These are phyloP conservation scores for Venturia carpophila DNA, from an alignment of 2,329 filamentous ascomycete species.

Conservation along the genomic window DNA sequence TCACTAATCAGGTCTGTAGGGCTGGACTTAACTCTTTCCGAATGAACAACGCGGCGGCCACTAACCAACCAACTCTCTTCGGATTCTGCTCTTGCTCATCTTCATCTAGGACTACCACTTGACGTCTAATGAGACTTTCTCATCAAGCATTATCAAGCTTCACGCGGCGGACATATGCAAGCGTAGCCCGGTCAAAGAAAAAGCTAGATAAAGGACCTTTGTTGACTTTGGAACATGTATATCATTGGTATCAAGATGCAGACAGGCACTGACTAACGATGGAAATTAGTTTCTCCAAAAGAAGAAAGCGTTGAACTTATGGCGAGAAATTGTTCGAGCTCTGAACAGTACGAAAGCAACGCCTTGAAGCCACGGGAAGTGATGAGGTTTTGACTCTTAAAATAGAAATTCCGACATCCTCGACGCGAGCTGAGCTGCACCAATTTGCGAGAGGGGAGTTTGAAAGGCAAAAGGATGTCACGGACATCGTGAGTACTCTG, in stretches of 20 bases:
- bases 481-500: constrained; percentile 36
- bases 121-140: neutral
- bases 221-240: constrained; percentile 10
- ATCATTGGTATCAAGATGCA: neutral
- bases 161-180: constrained; percentile 12
- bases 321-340: constrained; percentile 41
- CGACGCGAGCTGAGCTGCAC: constrained; percentile 37
- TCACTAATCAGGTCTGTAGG: neutral
- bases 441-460: constrained; percentile 44
- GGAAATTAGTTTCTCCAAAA: constrained; percentile 40
- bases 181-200: constrained; percentile 4
- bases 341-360: constrained; percentile 27
- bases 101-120: neutral
- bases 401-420: constrained; percentile 30
- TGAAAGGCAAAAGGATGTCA: constrained; percentile 38
- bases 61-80: neutral
- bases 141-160: neutral
- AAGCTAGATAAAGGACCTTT: constrained; percentile 11
- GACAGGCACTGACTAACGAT: neutral
- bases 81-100: neutral
- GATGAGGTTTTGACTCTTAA: neutral
- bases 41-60: neutral
- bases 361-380: neutral
- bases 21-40: neutral
- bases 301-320: constrained; percentile 39